These are phyloP conservation scores for Tripterygium wilfordii DNA, from an alignment of 177 flowering plant genomes.

Conservation along the genomic window DNA sequence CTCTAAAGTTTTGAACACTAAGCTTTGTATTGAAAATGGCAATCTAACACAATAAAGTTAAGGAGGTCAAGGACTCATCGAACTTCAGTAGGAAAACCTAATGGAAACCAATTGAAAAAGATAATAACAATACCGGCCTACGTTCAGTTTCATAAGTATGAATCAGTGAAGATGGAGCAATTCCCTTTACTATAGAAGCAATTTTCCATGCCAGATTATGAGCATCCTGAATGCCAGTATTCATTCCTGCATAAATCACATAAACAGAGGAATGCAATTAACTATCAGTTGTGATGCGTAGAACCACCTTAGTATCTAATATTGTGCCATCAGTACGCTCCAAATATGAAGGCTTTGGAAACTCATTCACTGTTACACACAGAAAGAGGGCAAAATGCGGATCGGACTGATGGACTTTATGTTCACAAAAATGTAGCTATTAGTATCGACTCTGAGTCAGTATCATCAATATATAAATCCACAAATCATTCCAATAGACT, in stretches of 20 bases:
- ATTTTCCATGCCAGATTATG: constrained; percentile 98
- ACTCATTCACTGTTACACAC: too few species aligned
- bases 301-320: too few species aligned
- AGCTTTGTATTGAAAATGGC: constrained; percentile 76
- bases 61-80: constrained; percentile 7
- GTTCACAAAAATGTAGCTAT: too few species aligned
- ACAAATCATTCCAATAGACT: too few species aligned
- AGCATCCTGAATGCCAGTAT: constrained; percentile 97
- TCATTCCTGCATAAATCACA: constrained; percentile 71
- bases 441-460: too few species aligned
- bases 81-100: background rate
- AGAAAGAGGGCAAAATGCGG: too few species aligned
- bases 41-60: constrained; percentile 39
- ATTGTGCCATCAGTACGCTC: too few species aligned
- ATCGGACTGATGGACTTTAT: too few species aligned
- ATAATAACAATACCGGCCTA: constrained; percentile 52
- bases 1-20: constrained; percentile 81
- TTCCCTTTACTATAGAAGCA: constrained; percentile 62
- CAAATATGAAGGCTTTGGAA: too few species aligned
- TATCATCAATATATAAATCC: too few species aligned
- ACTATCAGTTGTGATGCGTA: too few species aligned
- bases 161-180: constrained; percentile 62
- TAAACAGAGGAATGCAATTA: too few species aligned
- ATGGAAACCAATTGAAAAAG: background rate
- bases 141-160: constrained; percentile 82